These are phyloP conservation scores for Pichia nakasei DNA, from an alignment of 805 yeast species.

Conservation along the genomic window DNA sequence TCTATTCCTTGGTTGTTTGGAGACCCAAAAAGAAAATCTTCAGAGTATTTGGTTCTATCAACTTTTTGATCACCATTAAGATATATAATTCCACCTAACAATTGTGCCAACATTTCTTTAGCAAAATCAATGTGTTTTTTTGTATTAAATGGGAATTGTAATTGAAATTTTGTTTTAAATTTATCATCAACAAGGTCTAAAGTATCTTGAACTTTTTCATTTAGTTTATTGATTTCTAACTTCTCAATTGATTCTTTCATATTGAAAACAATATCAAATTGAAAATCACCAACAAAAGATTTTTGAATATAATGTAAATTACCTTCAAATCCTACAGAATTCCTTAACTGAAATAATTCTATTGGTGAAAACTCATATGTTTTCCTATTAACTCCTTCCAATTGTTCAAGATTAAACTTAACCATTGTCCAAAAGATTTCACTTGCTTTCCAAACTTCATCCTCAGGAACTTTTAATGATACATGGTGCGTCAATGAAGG, in stretches of 20 bases:
- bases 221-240: slow-evolving; percentile 31
- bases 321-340: slow-evolving; percentile 55
- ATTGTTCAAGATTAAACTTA: slow-evolving; percentile 55
- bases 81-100: slow-evolving; percentile 86
- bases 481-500: slow-evolving; percentile 56
- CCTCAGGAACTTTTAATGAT: slow-evolving; percentile 57
- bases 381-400: slow-evolving; percentile 14
- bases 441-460: slow-evolving; percentile 65
- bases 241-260: slow-evolving; percentile 33
- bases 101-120: slow-evolving; percentile 68
- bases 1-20: slow-evolving; percentile 38
- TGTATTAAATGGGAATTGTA: slow-evolving; percentile 45
- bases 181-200: slow-evolving; percentile 38
- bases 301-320: slow-evolving; percentile 76
- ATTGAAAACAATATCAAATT: slow-evolving; percentile 63
- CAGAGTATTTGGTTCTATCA: slow-evolving; percentile 59
- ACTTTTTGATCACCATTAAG: slow-evolving; percentile 78
- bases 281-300: slow-evolving; percentile 62
- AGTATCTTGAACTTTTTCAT: slow-evolving; percentile 26
- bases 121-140: slow-evolving; percentile 49
- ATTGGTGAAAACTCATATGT: slow-evolving; percentile 30
- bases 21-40: slow-evolving; percentile 60
- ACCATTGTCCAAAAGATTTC: slow-evolving; percentile 65
- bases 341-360: slow-evolving; percentile 47
- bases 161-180: slow-evolving; percentile 42